Conservation (phyloP, 352 stramenopile species). For the Globisporangium uncinulatum region DNA sequence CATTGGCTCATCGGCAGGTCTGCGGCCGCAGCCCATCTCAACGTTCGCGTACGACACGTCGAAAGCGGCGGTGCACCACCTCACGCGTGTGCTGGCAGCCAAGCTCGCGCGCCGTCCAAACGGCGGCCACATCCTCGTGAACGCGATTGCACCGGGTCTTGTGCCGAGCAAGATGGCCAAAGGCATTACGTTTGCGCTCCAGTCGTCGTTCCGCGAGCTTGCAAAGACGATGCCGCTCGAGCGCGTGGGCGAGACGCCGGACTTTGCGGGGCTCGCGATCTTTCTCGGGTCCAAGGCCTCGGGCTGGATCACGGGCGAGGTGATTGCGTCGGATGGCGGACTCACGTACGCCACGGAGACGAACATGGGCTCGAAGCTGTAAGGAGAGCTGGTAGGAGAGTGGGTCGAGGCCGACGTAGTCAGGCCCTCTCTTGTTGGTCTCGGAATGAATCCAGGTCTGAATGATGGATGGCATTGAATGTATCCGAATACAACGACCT, state of each 20-base stretch:
- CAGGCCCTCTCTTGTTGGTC: too few species aligned
- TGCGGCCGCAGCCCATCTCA: conserved; percentile 81
- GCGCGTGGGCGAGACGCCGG: conserved; percentile 78
- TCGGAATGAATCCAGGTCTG: too few species aligned
- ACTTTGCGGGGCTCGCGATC: conserved; percentile 92
- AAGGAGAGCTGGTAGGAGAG: background rate
- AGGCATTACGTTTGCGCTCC: conserved; percentile 51
- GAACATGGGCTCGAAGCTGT: conserved; percentile 29
- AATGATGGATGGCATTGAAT: too few species aligned
- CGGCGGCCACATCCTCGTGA: conserved; percentile 92
- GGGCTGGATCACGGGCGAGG: conserved; percentile 88
- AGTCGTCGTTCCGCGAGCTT: conserved; percentile 53
- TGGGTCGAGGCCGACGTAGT: too few species aligned
- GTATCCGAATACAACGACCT: too few species aligned
- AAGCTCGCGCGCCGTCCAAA: conserved; percentile 85
- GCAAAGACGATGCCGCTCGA: conserved; percentile 69
- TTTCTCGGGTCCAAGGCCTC: conserved; percentile 89
- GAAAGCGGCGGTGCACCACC: conserved; percentile 93
- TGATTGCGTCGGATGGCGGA: conserved; percentile 91
- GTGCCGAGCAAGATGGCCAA: conserved; percentile 89
- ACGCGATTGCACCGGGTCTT: conserved; percentile 91
- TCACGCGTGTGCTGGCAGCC: conserved; percentile 88
- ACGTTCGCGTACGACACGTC: conserved; percentile 93
- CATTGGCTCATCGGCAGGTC: conserved; percentile 61
- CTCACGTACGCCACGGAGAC: conserved; percentile 45